Evolutionary conservation across 2,329 filamentous ascomycete genomes (phyloP), one percentile per base, ranked within the genome.

Genomic region (Kalaharituber pfeilii): DNA sequence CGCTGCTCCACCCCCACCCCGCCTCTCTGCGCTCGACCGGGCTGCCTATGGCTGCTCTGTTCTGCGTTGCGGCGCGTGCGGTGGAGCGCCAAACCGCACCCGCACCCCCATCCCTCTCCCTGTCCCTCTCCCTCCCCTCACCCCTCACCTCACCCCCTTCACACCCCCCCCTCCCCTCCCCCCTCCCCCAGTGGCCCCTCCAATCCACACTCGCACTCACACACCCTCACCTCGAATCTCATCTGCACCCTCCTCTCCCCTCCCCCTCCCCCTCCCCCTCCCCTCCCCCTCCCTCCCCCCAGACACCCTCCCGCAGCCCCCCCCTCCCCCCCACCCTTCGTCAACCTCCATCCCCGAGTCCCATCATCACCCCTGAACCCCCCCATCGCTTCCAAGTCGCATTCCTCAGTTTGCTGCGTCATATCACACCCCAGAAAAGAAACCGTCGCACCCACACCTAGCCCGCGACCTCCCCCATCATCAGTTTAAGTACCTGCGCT

Each of bases 211-310:
- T 54, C 27, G 53, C 50, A 57, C 52, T 36, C 22, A n/a, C 26
- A 20, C 52, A 24, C 47, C 11, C 47, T 9, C 36, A 50, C 28
- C 44, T 24, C 44, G 28, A 28, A 33, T n/a, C 24, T 36, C 36
- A 29, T 29, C 25, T 18, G 27, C 25, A 50, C 39, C 51, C 25
- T 39, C 26, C 52, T 18, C 29, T 30, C 56, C 54, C 54, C 51
- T 55, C 28, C 54, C 50, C 54, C 52, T 39, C 49, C 50, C 49
- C 53, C 39, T 54, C 42, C 33, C 50, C 49, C 57, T 49, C 44
- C 53, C 53, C 36, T 33, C 56, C 50, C 47, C 50, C 55, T 29
- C 50, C 57, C 56, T 55, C 53, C 57, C 52, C 56, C 39, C 56
- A 25, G 30, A 49, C 33, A 36, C 28, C 30, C 53, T 44, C 18